Evolutionary conservation across 257 asterid genomes (phyloP).

Genomic region (Agastache rugosa): DNA sequence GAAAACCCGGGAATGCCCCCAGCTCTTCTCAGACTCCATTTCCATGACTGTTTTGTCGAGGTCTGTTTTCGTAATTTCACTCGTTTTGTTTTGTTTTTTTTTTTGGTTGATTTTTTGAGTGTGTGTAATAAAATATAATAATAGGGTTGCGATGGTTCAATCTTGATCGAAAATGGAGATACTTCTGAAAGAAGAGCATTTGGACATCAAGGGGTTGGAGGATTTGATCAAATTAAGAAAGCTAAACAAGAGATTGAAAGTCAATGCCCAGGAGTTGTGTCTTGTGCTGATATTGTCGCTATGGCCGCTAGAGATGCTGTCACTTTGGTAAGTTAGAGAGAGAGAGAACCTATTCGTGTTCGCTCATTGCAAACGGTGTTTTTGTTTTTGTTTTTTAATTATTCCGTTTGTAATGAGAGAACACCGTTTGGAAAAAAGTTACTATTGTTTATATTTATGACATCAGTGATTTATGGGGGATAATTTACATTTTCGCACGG

Average conservation of each 20-base stretch:
- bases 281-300: constrained; percentile 58
- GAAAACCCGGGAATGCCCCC: constrained; percentile 40
- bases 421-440: no score
- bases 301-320: constrained; percentile 59
- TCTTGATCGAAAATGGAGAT: constrained; percentile 37
- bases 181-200: constrained; percentile 37
- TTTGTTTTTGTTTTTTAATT: no score
- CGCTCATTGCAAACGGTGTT: background rate
- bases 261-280: constrained; percentile 54
- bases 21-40: constrained; percentile 49
- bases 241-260: constrained; percentile 44
- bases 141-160: constrained; percentile 60
- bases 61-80: constrained; percentile 31
- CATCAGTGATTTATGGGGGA: background rate
- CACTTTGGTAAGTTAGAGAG: constrained; percentile 35
- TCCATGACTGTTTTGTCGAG: constrained; percentile 59
- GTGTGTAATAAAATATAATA: background rate
- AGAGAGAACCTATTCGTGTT: background rate
- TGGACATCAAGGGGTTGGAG: constrained; percentile 45
- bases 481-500: no score
- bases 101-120: background rate
- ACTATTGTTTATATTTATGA: background rate
- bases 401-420: no score
- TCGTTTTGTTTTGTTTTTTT: background rate
- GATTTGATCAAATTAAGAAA: constrained; percentile 39